Percentiles rank a stretch among this genome's conserved stretches.
These are phyloP conservation scores for Glomus cerebriforme DNA, from an alignment of 192 early-diverging fungal genomes.

Conservation along the genomic window DNA sequence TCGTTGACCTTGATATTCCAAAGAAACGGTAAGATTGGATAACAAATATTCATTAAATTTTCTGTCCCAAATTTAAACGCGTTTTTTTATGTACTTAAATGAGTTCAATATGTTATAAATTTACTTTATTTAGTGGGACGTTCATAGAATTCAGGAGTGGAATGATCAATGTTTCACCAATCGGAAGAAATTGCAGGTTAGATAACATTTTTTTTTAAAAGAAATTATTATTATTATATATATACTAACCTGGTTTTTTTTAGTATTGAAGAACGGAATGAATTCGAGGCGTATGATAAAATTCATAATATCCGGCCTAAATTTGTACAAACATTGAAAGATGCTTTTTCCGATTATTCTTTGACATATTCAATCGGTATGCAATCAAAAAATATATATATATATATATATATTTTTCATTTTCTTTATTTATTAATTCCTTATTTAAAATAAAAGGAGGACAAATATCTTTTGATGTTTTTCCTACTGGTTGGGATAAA, in stretches of 20 bases:
- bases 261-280: slow-evolving; percentile 82
- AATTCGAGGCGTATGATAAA: slow-evolving; percentile 91
- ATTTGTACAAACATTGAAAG: slow-evolving; percentile 81
- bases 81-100: too few relatives aligned
- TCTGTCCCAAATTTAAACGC: neutral
- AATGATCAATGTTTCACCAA: slow-evolving; percentile 98
- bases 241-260: neutral
- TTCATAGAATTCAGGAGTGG: slow-evolving; percentile 99
- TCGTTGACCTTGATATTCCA: slow-evolving; percentile 92
- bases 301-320: slow-evolving; percentile 79
- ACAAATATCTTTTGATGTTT: slow-evolving; percentile 99
- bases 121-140: slow-evolving; percentile 67
- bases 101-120: neutral
- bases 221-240: neutral
- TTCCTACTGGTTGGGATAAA: slow-evolving; percentile 99
- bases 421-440: neutral
- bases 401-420: too few relatives aligned
- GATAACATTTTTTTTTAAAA: slow-evolving; percentile 29
- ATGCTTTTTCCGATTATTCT: slow-evolving; percentile 80
- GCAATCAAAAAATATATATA: neutral
- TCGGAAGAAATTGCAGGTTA: slow-evolving; percentile 92
- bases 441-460: slow-evolving; percentile 56
- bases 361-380: slow-evolving; percentile 94
- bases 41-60: too few relatives aligned
- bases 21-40: slow-evolving; percentile 77